These are phyloP conservation scores for Porcisia hertigi DNA, from an alignment of 208 protist species.

Conservation along the genomic window DNA sequence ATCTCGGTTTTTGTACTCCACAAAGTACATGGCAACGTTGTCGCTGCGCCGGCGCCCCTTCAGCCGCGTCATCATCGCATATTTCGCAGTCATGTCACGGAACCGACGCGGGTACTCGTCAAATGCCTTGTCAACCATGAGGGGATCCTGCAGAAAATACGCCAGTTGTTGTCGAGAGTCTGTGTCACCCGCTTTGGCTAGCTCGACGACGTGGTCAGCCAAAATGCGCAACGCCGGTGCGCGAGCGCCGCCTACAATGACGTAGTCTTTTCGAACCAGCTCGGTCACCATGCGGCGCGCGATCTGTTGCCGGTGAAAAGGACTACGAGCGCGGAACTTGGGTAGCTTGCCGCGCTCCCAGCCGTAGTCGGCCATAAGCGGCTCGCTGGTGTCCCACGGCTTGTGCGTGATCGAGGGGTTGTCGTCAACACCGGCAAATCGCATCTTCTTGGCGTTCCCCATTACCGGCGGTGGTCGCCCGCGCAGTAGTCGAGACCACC, in stretches of 20 bases:
- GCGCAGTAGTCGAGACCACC: constrained; percentile 17
- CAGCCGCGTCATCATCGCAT: constrained; percentile 88
- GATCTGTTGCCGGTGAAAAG: constrained; percentile 88
- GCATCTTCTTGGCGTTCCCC: constrained; percentile 60
- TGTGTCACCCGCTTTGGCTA: constrained; percentile 88
- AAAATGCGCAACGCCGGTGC: constrained; percentile 86
- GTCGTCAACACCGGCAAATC: constrained; percentile 81
- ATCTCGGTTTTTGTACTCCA: constrained; percentile 90
- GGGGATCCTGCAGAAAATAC: constrained; percentile 86
- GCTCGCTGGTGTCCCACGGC: constrained; percentile 75
- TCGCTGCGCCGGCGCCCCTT: constrained; percentile 69
- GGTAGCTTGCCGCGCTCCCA: constrained; percentile 82
- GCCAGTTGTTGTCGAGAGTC: constrained; percentile 89
- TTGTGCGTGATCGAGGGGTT: constrained; percentile 79
- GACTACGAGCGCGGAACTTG: constrained; percentile 82
- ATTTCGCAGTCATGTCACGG: constrained; percentile 80
- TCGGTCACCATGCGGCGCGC: constrained; percentile 90
- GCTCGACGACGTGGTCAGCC: constrained; percentile 87
- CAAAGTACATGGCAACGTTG: constrained; percentile 88
- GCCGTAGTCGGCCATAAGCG: constrained; percentile 86
- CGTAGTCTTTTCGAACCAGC: constrained; percentile 89
- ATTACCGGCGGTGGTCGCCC: constrained; percentile 75
- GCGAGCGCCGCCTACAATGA: constrained; percentile 85
- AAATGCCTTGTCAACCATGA: constrained; percentile 93
- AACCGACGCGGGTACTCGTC: constrained; percentile 91